These are phyloP conservation scores for Knoxia roxburghii DNA, from an alignment of 257 asterid species.

Conservation along the genomic window DNA sequence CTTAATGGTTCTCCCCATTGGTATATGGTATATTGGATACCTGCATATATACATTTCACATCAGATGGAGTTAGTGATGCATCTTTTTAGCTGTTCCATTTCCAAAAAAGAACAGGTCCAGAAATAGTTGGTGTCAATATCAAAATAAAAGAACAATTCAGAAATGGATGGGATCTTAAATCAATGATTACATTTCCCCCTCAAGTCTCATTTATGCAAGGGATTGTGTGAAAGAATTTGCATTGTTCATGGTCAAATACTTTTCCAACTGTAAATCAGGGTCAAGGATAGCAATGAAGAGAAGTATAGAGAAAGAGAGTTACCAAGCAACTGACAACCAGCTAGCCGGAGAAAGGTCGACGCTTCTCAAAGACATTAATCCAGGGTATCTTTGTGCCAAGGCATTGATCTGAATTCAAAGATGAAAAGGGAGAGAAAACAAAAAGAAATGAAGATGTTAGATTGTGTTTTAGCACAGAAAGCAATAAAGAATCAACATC, in stretches of 20 bases:
- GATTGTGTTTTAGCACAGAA: not conserved
- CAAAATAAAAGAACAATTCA: not conserved
- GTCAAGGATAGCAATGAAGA: not conserved
- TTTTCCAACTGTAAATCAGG: not conserved
- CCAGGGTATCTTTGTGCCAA: constrained; percentile 40
- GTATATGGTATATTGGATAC: constrained; percentile 55
- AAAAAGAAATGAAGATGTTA: not conserved
- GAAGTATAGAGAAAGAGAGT: not conserved
- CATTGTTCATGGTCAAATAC: not conserved
- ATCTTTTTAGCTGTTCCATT: constrained; percentile 1
- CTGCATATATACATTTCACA: constrained; percentile 27
- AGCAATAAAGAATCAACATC: constrained; percentile 5
- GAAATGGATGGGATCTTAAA: not conserved
- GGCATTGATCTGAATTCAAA: constrained; percentile 29
- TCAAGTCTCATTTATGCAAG: not conserved
- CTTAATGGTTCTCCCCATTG: constrained; percentile 44
- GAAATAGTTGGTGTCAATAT: not conserved
- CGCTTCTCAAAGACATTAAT: constrained; percentile 44
- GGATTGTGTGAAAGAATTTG: no score
- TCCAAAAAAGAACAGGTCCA: not conserved
- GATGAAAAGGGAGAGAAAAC: not conserved
- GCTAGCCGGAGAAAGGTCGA: constrained; percentile 52
- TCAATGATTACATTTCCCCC: not conserved
- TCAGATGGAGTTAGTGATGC: constrained; percentile 10
- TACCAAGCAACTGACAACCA: constrained; percentile 59